Evolutionary conservation across 1,139 yeast species (phyloP), one percentile per base, ranked within the genome.

Genomic region (Taphrina deformans): DNA sequence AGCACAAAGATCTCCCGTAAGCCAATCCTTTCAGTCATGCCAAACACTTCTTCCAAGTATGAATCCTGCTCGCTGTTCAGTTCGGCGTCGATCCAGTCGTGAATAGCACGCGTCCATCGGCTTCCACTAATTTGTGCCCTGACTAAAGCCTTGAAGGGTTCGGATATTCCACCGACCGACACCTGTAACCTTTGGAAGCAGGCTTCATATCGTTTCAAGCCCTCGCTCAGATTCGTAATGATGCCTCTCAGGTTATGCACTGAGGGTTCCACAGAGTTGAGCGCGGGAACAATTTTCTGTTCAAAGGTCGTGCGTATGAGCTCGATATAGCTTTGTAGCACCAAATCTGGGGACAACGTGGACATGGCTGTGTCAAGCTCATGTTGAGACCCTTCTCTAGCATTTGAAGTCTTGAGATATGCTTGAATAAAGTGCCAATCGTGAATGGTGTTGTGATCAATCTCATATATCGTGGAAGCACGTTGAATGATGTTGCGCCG

Each of bases 281-380:
- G 48, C 1, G 63, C 56, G 6, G 63, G 63, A 29, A 33, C 56
- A 12, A 59, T 59, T 21, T 59, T 59, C 23, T 26, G 27, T 10
- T 14, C 31, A 21, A 59, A 59, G 12, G 63, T 59, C 14, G 63
- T 38, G 26, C 63, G 63, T 6, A 59, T 59, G 21, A 59, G 38
- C 5, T 52, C 51, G 0, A 45, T 27, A 31, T 59, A 59, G 41
- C 45, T 38, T 9, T 26, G 27, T 2, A 59, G 50, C 21, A 59
- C 50, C 23, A 52, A 10, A 2, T 24, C 50, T 14, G 27, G 12
- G n/a, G 48, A n/a, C n/a, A 59, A 21, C 16, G 12, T 40, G 4
- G 41, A 12, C 56, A 59, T 40, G 2, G 63, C 63, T 10, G 18
- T 12, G 29, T 40, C 50, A 12, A 59, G 27, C 4, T 59, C 63